Conservation (phyloP, 192 early-diverging fungal species). For the Backusella liffmaniae region DNA sequence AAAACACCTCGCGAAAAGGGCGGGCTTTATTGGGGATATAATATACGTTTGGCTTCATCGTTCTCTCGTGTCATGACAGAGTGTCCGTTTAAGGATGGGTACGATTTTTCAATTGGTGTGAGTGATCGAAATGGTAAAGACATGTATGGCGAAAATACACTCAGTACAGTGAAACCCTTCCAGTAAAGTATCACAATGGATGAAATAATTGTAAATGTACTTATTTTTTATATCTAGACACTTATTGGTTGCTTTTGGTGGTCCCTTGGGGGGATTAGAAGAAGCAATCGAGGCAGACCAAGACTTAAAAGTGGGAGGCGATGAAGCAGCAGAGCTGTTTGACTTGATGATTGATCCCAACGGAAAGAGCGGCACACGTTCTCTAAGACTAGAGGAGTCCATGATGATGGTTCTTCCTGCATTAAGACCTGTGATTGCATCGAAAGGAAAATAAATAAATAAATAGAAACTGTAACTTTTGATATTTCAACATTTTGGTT, state of each 20-base stretch:
- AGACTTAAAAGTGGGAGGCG: conserved; percentile 48
- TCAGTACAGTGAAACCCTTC: conserved; percentile 17
- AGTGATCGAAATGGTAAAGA: conserved; percentile 43
- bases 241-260: conserved; percentile 67
- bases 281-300: conserved; percentile 62
- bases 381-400: conserved; percentile 58
- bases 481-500: background rate
- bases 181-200: conserved; percentile 12
- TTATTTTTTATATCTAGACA: conserved; percentile 35
- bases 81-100: conserved; percentile 57
- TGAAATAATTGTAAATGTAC: too few species aligned
- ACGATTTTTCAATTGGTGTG: conserved; percentile 66
- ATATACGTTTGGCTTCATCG: conserved; percentile 54
- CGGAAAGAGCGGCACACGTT: conserved; percentile 53
- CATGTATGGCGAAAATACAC: conserved; percentile 19
- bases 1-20: conserved; percentile 55
- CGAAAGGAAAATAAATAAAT: conserved; percentile 12
- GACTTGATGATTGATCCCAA: conserved; percentile 60
- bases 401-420: conserved; percentile 18
- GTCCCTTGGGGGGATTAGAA: conserved; percentile 58
- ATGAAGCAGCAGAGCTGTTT: conserved; percentile 62
- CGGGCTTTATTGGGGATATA: conserved; percentile 72
- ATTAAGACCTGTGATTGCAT: conserved; percentile 20
- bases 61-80: conserved; percentile 63
- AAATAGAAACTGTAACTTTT: background rate